These are phyloP conservation scores for Cutaneotrichosporon sp. DNA, from an alignment of 1,284 basidiomycete genomes.

Conservation along the genomic window DNA sequence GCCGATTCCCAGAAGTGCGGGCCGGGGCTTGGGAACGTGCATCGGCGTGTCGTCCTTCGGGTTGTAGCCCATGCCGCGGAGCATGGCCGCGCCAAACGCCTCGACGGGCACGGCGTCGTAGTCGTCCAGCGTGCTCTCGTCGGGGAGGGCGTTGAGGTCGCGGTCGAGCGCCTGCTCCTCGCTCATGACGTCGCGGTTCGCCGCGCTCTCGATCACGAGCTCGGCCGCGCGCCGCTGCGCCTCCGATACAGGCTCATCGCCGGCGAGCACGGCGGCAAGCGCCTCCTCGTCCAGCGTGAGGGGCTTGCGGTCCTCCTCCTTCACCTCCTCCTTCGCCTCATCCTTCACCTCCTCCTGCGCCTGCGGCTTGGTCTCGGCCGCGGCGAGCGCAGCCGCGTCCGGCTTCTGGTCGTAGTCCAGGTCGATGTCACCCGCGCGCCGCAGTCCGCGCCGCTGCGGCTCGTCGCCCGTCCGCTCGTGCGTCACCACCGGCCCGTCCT, in stretches of 20 bases:
- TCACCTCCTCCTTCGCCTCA: constrained; percentile 5
- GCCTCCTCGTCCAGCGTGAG: constrained; percentile 47
- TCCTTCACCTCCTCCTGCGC: constrained; percentile 16
- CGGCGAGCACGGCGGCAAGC: constrained; percentile 41
- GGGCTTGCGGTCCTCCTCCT: constrained; percentile 16
- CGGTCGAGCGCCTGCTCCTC: constrained; percentile 79
- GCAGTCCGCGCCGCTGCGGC: constrained; percentile 75
- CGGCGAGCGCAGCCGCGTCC: constrained; percentile 17
- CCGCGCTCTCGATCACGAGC: constrained; percentile 40
- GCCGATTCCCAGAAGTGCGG: constrained; percentile 83
- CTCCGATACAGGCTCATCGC: constrained; percentile 47
- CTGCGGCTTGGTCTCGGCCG: constrained; percentile 3
- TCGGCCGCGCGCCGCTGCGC: constrained; percentile 41
- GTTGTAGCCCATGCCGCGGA: constrained; percentile 94
- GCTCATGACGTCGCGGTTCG: constrained; percentile 50
- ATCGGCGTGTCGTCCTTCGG: constrained; percentile 66
- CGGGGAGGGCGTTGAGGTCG: constrained; percentile 67
- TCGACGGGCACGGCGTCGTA: constrained; percentile 89
- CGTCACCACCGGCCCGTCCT: constrained; percentile 47
- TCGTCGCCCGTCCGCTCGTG: constrained; percentile 64
- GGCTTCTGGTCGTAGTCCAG: constrained; percentile 22
- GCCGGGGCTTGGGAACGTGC: constrained; percentile 75
- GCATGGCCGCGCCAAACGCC: constrained; percentile 88
- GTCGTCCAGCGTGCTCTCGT: constrained; percentile 71
- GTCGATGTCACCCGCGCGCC: constrained; percentile 20